Conservation (phyloP, 176 grass and related monocot species). For the Oryza glaberrima region DNA sequence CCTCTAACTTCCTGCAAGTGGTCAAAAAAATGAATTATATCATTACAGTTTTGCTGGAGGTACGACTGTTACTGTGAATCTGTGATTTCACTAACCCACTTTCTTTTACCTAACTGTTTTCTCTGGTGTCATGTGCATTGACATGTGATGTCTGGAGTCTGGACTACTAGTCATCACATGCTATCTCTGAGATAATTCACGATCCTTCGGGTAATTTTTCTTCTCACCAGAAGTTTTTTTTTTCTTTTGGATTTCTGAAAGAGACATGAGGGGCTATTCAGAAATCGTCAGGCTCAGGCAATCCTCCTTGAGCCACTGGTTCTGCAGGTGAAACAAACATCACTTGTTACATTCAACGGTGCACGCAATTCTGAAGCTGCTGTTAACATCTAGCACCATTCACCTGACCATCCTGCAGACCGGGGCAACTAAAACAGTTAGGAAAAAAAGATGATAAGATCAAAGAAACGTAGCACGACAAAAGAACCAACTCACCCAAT, state of each 20-base stretch:
- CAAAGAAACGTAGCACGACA: neutral
- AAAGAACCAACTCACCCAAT: neutral
- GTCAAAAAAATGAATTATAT: neutral
- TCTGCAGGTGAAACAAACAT: neutral
- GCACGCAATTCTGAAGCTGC: neutral
- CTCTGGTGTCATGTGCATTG: neutral
- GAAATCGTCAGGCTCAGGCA: neutral
- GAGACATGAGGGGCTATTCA: neutral
- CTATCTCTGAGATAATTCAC: neutral
- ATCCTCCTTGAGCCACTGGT: neutral
- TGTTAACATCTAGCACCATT: too few relatives aligned
- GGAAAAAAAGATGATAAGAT: neutral
- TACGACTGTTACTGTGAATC: too few relatives aligned
- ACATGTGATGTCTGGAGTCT: neutral
- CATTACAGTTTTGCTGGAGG: neutral
- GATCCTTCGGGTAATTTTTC: neutral
- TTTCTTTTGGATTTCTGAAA: neutral
- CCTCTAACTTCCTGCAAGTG: neutral
- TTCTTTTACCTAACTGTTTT: neutral
- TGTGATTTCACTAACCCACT: neutral
- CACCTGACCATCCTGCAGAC: neutral
- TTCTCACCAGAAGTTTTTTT: neutral
- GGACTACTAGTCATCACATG: neutral
- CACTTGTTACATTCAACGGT: slow-evolving; percentile 2
- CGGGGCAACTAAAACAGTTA: neutral